phyloP scores from a whole-genome alignment of 1,284 basidiomycete genomes.

The Rhodotorula sp. region DNA sequence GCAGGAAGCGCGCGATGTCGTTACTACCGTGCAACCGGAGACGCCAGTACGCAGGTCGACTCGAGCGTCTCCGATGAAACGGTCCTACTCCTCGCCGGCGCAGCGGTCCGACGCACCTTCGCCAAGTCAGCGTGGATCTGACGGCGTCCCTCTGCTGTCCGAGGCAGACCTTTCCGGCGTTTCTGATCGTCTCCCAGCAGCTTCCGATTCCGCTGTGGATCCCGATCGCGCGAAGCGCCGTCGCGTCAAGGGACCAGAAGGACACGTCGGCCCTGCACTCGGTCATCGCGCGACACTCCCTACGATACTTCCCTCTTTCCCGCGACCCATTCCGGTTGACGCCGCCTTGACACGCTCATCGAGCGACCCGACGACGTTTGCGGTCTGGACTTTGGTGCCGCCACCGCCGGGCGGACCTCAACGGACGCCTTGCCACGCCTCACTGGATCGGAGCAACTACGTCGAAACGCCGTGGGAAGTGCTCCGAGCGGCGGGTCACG shows the following conservation, averaged over 20 bases:
- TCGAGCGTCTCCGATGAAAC: background rate
- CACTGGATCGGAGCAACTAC: constrained; percentile 16
- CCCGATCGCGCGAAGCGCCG: no score
- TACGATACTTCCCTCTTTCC: background rate
- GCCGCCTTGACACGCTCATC: background rate
- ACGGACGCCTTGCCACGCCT: background rate
- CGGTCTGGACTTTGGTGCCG: constrained; percentile 26
- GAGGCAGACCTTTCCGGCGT: no score
- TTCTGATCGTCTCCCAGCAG: no score
- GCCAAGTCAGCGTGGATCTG: background rate
- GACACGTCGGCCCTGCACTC: no score
- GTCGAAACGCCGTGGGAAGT: constrained; percentile 13
- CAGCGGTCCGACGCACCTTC: constrained; percentile 1
- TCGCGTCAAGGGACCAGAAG: no score
- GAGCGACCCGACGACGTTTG: background rate
- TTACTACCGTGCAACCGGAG: no score
- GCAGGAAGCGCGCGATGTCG: no score
- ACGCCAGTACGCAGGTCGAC: background rate
- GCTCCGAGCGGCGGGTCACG: constrained; percentile 21
- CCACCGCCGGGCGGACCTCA: background rate
- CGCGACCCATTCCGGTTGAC: background rate
- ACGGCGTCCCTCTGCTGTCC: background rate
- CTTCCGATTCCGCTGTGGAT: no score
- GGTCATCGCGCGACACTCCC: no score
- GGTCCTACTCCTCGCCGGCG: constrained; percentile 5